phyloP scores from a whole-genome alignment of 768 basidiomycete genomes.

The Suillus fuscotomentosus region DNA sequence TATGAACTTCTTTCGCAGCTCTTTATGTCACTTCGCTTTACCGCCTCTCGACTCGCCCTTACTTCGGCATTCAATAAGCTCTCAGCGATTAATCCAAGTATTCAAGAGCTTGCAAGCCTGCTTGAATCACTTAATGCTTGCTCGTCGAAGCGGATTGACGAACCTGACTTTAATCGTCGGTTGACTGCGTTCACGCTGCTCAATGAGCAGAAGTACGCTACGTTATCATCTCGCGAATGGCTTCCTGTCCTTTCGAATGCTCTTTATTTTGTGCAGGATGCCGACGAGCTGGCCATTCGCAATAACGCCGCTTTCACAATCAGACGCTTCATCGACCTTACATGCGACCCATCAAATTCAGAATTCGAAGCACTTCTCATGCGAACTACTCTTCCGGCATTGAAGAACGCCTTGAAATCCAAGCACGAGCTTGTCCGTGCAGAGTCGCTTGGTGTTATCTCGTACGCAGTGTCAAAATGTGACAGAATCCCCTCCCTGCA shows the following conservation, averaged over 20 bases:
- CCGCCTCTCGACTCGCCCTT: slow-evolving; percentile 68
- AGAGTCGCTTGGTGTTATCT: slow-evolving; percentile 78
- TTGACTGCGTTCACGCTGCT: slow-evolving; percentile 70
- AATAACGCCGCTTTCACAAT: slow-evolving; percentile 76
- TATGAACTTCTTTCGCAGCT: slow-evolving; percentile 71
- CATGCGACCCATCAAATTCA: slow-evolving; percentile 26
- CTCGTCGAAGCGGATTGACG: slow-evolving; percentile 77
- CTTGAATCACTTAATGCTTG: slow-evolving; percentile 80
- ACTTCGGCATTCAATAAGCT: slow-evolving; percentile 61
- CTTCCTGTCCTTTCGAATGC: slow-evolving; percentile 79
- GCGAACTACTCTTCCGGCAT: slow-evolving; percentile 66
- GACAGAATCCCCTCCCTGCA: slow-evolving; percentile 56
- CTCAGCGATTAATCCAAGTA: slow-evolving; percentile 35
- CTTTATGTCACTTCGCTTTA: slow-evolving; percentile 74
- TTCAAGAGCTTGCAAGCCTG: slow-evolving; percentile 51
- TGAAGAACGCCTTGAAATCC: slow-evolving; percentile 78
- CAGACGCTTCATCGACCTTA: slow-evolving; percentile 61
- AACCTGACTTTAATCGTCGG: slow-evolving; percentile 90
- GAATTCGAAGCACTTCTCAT: slow-evolving; percentile 58
- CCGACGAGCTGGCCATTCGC: slow-evolving; percentile 82
- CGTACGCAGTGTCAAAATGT: slow-evolving; percentile 69
- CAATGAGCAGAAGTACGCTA: slow-evolving; percentile 61
- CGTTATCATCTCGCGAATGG: slow-evolving; percentile 65
- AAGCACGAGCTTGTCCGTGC: slow-evolving; percentile 85
- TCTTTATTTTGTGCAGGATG: slow-evolving; percentile 85